Conservation (phyloP, 2,329 filamentous ascomycete species). For the Dactylellina cionopaga region DNA sequence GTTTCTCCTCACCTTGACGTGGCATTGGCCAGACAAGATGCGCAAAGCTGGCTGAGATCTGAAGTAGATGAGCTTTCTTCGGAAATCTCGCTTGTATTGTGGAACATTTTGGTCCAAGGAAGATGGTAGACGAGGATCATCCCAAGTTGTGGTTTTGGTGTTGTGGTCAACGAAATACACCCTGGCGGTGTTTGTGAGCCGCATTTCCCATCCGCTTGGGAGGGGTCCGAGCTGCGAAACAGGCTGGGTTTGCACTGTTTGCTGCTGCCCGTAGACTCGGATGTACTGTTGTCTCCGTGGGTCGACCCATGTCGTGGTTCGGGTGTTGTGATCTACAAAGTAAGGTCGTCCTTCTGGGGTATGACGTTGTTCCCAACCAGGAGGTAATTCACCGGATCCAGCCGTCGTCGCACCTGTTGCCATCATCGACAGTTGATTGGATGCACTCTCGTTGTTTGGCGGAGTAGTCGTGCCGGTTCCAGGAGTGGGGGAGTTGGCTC, state of each 20-base stretch:
- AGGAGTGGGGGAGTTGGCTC: slow-evolving; percentile 86
- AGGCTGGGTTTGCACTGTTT: slow-evolving; percentile 93
- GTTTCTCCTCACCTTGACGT: slow-evolving; percentile 94
- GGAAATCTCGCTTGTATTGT: slow-evolving; percentile 99
- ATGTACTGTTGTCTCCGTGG: slow-evolving; percentile 97
- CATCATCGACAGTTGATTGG: slow-evolving; percentile 82
- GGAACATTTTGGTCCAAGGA: slow-evolving; percentile 98
- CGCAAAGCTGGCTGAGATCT: slow-evolving; percentile 94
- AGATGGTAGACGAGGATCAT: slow-evolving; percentile 92
- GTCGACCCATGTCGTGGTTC: slow-evolving; percentile 98
- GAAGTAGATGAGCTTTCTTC: slow-evolving; percentile 98
- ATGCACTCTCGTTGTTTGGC: slow-evolving; percentile 61
- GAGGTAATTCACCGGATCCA: slow-evolving; percentile 91
- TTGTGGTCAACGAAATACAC: slow-evolving; percentile 99
- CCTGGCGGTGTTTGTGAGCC: slow-evolving; percentile 93
- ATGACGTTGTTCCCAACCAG: slow-evolving; percentile 95
- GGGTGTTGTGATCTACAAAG: slow-evolving; percentile 98
- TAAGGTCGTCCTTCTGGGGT: slow-evolving; percentile 95
- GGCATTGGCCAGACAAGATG: slow-evolving; percentile 94
- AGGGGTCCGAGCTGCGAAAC: slow-evolving; percentile 95
- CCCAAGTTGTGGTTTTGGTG: slow-evolving; percentile 99
- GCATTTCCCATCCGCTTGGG: slow-evolving; percentile 99
- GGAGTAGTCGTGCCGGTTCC: slow-evolving; percentile 58
- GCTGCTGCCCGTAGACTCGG: slow-evolving; percentile 93
- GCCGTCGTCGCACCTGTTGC: slow-evolving; percentile 93